phyloP scores from a whole-genome alignment of 805 yeast species.

The Myxozyma lipomycoides region DNA sequence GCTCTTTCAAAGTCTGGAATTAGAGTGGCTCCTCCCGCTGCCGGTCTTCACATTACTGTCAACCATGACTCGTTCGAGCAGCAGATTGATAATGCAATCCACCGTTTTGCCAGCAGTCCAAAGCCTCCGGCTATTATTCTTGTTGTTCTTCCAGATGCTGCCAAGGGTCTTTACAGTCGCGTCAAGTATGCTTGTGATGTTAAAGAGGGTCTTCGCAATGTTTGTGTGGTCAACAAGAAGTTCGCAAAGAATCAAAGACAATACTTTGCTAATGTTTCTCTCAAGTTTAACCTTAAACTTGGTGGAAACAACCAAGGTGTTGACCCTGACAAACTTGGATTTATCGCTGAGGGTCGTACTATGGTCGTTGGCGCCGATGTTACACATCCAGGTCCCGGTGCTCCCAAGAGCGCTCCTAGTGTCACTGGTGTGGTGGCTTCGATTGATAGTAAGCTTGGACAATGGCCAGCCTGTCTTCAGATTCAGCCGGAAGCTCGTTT shows the following conservation, averaged over 20 bases:
- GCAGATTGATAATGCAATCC: neutral
- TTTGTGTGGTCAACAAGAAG: neutral
- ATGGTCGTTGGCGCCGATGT: slow-evolving; percentile 35
- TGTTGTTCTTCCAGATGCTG: neutral
- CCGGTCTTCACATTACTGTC: neutral
- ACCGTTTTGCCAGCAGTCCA: neutral
- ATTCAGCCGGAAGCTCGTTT: slow-evolving; percentile 31
- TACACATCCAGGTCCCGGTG: slow-evolving; percentile 33
- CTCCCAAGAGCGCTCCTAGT: slow-evolving; percentile 26
- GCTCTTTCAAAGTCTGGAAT: neutral
- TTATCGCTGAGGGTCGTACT: slow-evolving; percentile 30
- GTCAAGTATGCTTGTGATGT: neutral
- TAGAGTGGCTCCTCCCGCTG: neutral
- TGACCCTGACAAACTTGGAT: slow-evolving; percentile 25
- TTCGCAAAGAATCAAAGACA: slow-evolving; percentile 32
- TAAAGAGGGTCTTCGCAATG: neutral
- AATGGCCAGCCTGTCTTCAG: slow-evolving; percentile 33
- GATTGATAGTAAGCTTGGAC: slow-evolving; percentile 31
- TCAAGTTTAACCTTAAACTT: slow-evolving; percentile 36
- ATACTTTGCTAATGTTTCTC: slow-evolving; percentile 37
- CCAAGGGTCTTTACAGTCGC: neutral
- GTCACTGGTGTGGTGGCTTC: slow-evolving; percentile 28
- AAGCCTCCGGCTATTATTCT: neutral
- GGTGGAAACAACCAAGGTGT: slow-evolving; percentile 36
- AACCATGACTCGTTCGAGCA: neutral